Percentiles rank a stretch among this genome's conserved stretches.
Conservation (phyloP, 306 rosid species). For the Heteromeles arbutifolia region DNA sequence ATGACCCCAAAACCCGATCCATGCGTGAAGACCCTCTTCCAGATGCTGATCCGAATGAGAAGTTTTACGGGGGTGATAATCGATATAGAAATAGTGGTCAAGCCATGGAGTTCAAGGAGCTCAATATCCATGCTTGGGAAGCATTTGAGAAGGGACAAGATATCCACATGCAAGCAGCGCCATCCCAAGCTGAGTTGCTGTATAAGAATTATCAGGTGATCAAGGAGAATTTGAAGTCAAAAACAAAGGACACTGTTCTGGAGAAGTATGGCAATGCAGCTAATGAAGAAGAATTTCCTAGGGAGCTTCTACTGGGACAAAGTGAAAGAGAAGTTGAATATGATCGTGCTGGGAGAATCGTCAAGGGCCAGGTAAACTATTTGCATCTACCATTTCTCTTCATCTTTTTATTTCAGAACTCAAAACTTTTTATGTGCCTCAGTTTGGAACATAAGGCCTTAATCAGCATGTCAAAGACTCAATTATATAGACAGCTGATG, state of each 20-base stretch:
- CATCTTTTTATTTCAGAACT: neutral
- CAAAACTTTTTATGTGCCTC: neutral
- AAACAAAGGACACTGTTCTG: conserved; percentile 51
- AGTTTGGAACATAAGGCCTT: neutral
- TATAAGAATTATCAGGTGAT: conserved; percentile 52
- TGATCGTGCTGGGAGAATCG: conserved; percentile 68
- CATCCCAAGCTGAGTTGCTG: conserved; percentile 70
- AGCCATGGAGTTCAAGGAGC: conserved; percentile 59
- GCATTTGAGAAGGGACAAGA: conserved; percentile 74
- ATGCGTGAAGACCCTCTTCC: conserved; percentile 76
- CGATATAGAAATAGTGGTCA: conserved; percentile 55
- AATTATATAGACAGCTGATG: neutral
- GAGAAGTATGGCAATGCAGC: conserved; percentile 72
- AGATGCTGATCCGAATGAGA: conserved; percentile 64
- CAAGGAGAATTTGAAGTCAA: conserved; percentile 55
- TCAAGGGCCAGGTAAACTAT: conserved; percentile 55
- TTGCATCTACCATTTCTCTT: neutral
- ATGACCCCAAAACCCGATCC: conserved; percentile 62
- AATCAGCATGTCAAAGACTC: neutral
- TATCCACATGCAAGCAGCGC: conserved; percentile 73
- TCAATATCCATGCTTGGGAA: conserved; percentile 58
- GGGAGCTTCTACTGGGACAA: conserved; percentile 65
- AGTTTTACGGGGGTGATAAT: conserved; percentile 58
- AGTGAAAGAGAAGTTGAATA: conserved; percentile 69
- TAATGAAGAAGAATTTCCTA: conserved; percentile 43